Conservation (phyloP, 176 grass and related monocot species). For the Panicum miliaceum region DNA sequence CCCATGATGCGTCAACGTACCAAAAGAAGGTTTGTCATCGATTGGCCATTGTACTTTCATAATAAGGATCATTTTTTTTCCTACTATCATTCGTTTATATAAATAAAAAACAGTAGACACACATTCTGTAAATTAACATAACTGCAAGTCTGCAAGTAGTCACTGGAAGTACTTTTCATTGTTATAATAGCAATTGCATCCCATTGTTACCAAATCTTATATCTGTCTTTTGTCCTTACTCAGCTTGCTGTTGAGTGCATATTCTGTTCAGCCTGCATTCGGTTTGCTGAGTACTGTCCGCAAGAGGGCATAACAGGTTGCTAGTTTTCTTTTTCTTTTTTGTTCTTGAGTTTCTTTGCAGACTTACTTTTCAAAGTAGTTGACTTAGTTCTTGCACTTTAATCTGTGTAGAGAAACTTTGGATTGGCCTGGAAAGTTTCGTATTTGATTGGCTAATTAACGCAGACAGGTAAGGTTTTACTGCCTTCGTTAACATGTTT, state of each 20-base stretch:
- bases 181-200: slow-evolving; percentile 19
- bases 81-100: slow-evolving; percentile 3
- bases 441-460: slow-evolving; percentile 99
- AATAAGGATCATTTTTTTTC: slow-evolving; percentile 29
- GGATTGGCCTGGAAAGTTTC: slow-evolving; percentile 90
- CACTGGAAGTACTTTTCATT: slow-evolving; percentile 10
- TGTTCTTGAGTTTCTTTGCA: slow-evolving; percentile 33
- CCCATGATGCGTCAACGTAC: slow-evolving; percentile 85
- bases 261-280: slow-evolving; percentile 95
- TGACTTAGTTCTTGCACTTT: slow-evolving; percentile 44
- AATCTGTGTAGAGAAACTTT: slow-evolving; percentile 80
- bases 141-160: neutral
- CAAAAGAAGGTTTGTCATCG: slow-evolving; percentile 85
- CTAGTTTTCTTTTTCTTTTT: slow-evolving; percentile 24
- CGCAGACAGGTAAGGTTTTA: slow-evolving; percentile 81
- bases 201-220: slow-evolving; percentile 31
- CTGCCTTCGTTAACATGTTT: slow-evolving; percentile 17
- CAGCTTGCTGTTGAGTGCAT: slow-evolving; percentile 99
- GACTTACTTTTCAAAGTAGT: slow-evolving; percentile 11
- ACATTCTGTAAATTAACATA: neutral
- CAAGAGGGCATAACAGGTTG: slow-evolving; percentile 98
- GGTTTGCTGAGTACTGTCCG: slow-evolving; percentile 86
- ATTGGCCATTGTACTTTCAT: slow-evolving; percentile 39
- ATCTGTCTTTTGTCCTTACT: slow-evolving; percentile 29
- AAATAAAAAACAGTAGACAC: neutral